phyloP scores from a whole-genome alignment of 331 rosid species.

The Spiraea crenata region DNA sequence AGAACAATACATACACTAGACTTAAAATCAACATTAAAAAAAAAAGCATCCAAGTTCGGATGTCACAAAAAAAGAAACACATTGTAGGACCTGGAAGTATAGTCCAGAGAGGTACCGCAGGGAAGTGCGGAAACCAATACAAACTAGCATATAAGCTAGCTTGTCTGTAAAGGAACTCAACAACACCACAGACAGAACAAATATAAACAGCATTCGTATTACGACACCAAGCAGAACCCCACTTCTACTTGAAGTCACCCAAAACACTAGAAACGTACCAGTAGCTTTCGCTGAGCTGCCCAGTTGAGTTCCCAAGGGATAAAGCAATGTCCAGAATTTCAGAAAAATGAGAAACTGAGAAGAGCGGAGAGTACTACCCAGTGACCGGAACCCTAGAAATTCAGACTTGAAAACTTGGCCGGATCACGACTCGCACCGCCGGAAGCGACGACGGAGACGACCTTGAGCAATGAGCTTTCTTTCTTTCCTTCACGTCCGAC shows the following conservation, averaged over 20 bases:
- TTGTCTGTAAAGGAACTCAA: too few relatives aligned
- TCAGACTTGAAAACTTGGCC: not conserved
- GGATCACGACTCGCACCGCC: conserved; percentile 13
- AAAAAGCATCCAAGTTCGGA: too few relatives aligned
- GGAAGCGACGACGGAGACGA: conserved; percentile 3
- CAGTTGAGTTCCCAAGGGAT: not conserved
- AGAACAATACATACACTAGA: too few relatives aligned
- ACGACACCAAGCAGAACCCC: too few relatives aligned
- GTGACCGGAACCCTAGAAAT: not conserved
- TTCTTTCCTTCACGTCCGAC: not conserved
- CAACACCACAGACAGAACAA: too few relatives aligned
- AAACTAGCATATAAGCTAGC: too few relatives aligned
- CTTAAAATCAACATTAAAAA: too few relatives aligned
- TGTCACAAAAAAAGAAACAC: too few relatives aligned
- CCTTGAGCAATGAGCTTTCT: not conserved
- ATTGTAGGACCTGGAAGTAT: too few relatives aligned
- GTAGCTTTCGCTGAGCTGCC: not conserved
- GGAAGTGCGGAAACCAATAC: too few relatives aligned
- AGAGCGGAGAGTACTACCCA: not conserved
- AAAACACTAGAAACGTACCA: conserved; percentile 2
- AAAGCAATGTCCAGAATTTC: conserved; percentile 6
- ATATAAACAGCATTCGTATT: too few relatives aligned
- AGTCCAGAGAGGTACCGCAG: too few relatives aligned
- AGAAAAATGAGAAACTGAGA: not conserved
- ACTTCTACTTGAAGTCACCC: not conserved